A percentile compares a stretch with the other conserved stretches of the same genome.
Conservation (phyloP, 2,329 filamentous ascomycete species). For the Colletotrichum higginsianum region DNA sequence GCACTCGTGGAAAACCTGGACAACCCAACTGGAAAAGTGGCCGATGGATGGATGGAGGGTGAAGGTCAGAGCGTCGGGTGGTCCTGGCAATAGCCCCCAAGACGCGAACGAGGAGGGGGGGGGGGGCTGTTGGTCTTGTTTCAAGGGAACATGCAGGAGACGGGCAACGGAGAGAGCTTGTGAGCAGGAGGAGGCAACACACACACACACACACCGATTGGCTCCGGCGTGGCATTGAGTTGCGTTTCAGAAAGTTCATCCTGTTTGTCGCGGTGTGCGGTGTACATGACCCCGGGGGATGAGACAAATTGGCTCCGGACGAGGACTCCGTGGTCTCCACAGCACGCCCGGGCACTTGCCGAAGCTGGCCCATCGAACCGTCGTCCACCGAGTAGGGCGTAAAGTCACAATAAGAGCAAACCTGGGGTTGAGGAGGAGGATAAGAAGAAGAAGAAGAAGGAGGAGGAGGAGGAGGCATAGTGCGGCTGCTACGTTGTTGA, state of each 20-base stretch:
- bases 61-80: conserved; percentile 14
- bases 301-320: conserved; percentile 19
- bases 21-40: neutral
- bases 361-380: neutral
- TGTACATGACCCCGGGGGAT: conserved; percentile 11
- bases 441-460: no score
- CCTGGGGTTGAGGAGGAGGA: neutral
- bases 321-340: conserved; percentile 20
- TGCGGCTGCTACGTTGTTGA: neutral
- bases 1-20: neutral
- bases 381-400: neutral
- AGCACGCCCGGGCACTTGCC: conserved; percentile 18
- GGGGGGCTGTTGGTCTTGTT: conserved; percentile 28
- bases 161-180: conserved; percentile 2
- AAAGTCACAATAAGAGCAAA: no score
- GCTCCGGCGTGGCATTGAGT: conserved; percentile 20
- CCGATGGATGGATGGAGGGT: neutral
- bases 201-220: conserved; percentile 23
- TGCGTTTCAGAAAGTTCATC: conserved; percentile 36
- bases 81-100: neutral
- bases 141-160: conserved; percentile 31
- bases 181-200: neutral
- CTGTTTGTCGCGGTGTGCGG: conserved; percentile 19
- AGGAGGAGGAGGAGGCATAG: no score
- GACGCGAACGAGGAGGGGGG: conserved; percentile 11